phyloP scores from a whole-genome alignment of 2,329 filamentous ascomycete genomes.

The Dactylellina drechsleri region DNA sequence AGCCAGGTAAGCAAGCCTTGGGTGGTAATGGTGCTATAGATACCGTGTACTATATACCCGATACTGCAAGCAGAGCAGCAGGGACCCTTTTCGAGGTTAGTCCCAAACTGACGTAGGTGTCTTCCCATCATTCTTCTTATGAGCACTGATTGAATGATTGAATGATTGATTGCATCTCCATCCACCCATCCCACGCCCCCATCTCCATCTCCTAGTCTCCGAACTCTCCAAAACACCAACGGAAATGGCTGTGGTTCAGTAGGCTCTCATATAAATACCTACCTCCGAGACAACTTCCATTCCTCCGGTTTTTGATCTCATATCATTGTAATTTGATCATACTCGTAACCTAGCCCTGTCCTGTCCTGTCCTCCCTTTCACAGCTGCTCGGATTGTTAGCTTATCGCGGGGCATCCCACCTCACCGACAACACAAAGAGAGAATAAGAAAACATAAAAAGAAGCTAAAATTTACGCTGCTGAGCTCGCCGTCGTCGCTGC shows the following conservation, averaged over 20 bases:
- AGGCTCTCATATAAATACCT: slow-evolving; percentile 8
- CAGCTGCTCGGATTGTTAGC: not conserved
- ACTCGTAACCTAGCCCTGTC: too few relatives aligned
- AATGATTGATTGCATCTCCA: slow-evolving; percentile 10
- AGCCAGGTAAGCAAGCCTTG: too few relatives aligned
- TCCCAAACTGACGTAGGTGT: slow-evolving; percentile 21
- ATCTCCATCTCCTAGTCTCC: slow-evolving; percentile 22
- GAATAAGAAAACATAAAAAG: slow-evolving; percentile 8
- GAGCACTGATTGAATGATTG: not conserved
- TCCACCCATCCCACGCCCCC: not conserved
- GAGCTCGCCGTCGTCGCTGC: slow-evolving; percentile 1
- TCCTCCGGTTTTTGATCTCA: slow-evolving; percentile 8
- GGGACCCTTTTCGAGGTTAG: slow-evolving; percentile 1
- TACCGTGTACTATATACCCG: too few relatives aligned
- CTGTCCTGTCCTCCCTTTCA: too few relatives aligned
- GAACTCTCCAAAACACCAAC: slow-evolving; percentile 9
- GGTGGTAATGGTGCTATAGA: too few relatives aligned
- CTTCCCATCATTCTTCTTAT: slow-evolving; percentile 10
- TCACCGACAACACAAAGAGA: slow-evolving; percentile 4
- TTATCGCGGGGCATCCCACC: slow-evolving; percentile 15
- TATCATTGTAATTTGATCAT: too few relatives aligned
- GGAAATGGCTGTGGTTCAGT: not conserved
- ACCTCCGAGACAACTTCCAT: slow-evolving; percentile 21
- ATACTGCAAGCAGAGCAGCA: too few relatives aligned
- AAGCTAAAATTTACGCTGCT: not conserved